These are phyloP conservation scores for Aurantiochytrium sp. DNA, from an alignment of 108 stramenopile species.

Conservation along the genomic window DNA sequence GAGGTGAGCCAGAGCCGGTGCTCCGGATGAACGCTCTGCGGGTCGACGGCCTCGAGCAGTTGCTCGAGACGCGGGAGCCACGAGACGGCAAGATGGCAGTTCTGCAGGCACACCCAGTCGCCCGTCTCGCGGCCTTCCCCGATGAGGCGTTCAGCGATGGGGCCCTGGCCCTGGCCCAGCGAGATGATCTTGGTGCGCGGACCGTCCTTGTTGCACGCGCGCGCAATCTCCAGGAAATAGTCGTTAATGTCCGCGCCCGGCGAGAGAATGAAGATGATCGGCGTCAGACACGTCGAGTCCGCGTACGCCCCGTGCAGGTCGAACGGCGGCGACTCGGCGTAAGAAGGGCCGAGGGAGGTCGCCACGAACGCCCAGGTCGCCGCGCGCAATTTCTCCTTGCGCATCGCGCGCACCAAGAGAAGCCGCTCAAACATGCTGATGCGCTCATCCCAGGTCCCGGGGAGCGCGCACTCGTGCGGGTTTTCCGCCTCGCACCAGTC, in stretches of 20 bases:
- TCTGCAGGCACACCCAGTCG: constrained; percentile 70
- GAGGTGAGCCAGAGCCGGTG: constrained; percentile 60
- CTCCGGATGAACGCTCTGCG: constrained; percentile 35
- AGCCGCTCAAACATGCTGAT: constrained; percentile 48
- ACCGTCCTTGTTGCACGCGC: constrained; percentile 43
- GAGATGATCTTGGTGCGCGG: constrained; percentile 46
- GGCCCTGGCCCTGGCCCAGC: constrained; percentile 57
- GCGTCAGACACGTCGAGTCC: constrained; percentile 34
- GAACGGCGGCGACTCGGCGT: constrained; percentile 41
- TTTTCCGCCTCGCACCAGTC: not conserved
- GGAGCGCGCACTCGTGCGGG: constrained; percentile 41
- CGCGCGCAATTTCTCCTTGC: constrained; percentile 49
- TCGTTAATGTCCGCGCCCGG: constrained; percentile 59
- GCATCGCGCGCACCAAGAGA: constrained; percentile 45
- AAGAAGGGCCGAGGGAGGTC: not conserved
- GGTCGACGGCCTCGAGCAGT: constrained; percentile 42
- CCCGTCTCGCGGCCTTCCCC: constrained; percentile 44
- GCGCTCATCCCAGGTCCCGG: constrained; percentile 36
- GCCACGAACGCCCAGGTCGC: constrained; percentile 43
- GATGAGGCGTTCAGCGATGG: constrained; percentile 48
- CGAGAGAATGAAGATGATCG: constrained; percentile 47
- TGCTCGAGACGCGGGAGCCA: constrained; percentile 59
- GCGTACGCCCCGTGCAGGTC: constrained; percentile 44
- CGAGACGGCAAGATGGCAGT: constrained; percentile 62
- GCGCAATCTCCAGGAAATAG: constrained; percentile 47